Evolutionary conservation across 345 rosid genomes (phyloP).

Genomic region (Aurinia saxatilis): DNA sequence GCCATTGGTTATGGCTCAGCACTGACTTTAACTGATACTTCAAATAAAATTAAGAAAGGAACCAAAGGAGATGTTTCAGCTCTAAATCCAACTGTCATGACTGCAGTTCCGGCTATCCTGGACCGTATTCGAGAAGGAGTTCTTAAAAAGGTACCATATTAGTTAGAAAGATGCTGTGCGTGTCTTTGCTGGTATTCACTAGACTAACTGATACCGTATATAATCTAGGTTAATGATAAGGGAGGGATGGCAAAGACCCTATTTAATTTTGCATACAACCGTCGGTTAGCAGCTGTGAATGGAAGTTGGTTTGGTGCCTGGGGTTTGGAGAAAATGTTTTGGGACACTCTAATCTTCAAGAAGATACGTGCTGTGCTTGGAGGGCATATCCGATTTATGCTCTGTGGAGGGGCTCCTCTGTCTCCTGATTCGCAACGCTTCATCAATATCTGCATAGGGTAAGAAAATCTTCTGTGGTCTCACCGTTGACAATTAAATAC

Average conservation of each 20-base stretch:
- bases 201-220: neutral
- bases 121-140: constrained; percentile 88
- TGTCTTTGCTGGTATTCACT: constrained; percentile 1
- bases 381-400: constrained; percentile 63
- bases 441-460: constrained; percentile 93
- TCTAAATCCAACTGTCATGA: constrained; percentile 73
- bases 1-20: constrained; percentile 89
- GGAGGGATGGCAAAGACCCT: constrained; percentile 68
- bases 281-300: constrained; percentile 61
- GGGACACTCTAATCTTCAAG: constrained; percentile 66
- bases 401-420: constrained; percentile 91
- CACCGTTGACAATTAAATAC: neutral
- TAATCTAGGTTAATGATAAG: constrained; percentile 63
- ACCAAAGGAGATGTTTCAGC: constrained; percentile 86
- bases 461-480: constrained; percentile 21
- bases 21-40: constrained; percentile 72
- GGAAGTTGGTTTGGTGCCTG: constrained; percentile 97
- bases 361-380: constrained; percentile 65
- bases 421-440: constrained; percentile 79
- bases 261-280: constrained; percentile 60
- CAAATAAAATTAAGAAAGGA: constrained; percentile 79
- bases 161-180: neutral
- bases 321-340: constrained; percentile 66
- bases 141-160: constrained; percentile 54
- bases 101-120: constrained; percentile 85